Percentiles rank a stretch among this genome's conserved stretches.
Evolutionary conservation across 2,329 filamentous ascomycete genomes (phyloP).

Genomic region (Fusarium buxicola): DNA sequence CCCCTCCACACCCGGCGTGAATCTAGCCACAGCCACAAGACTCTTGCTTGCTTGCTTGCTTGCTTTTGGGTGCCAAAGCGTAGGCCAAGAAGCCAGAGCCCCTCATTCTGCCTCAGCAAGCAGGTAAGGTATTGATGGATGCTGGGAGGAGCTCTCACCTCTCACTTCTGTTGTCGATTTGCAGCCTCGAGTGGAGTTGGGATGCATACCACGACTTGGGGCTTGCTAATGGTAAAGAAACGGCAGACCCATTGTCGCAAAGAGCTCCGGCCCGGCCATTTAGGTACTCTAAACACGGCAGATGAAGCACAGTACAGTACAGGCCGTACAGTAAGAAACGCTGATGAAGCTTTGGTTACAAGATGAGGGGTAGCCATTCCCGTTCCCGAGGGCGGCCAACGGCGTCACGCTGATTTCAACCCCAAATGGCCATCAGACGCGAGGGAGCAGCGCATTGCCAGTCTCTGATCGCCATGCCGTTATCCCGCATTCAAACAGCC

Average conservation of each 20-base stretch:
- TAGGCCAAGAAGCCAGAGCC: slow-evolving; percentile 6
- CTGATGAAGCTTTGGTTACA: slow-evolving; percentile 4
- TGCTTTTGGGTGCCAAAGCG: slow-evolving; percentile 23
- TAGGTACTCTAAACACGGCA: neutral
- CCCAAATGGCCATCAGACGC: slow-evolving; percentile 27
- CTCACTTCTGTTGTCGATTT: neutral
- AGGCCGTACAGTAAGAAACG: neutral
- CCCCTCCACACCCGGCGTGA: slow-evolving; percentile 31
- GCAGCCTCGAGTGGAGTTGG: neutral
- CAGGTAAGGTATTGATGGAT: neutral
- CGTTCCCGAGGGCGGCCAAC: slow-evolving; percentile 30
- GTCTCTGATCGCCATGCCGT: slow-evolving; percentile 23
- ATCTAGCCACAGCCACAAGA: slow-evolving; percentile 18
- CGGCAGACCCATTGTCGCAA: neutral
- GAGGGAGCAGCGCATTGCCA: slow-evolving; percentile 1
- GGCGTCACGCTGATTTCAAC: slow-evolving; percentile 26
- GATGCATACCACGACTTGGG: slow-evolving; percentile 3
- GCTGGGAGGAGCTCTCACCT: slow-evolving; percentile 1
- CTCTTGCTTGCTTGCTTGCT: slow-evolving; percentile 11
- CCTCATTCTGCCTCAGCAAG: slow-evolving; percentile 14
- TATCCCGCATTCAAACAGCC: slow-evolving; percentile 16
- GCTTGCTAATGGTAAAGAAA: slow-evolving; percentile 3
- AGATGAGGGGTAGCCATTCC: slow-evolving; percentile 24
- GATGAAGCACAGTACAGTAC: no score
- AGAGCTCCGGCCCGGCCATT: neutral